Conservation (phyloP, 306 rosid genomes). For the Trifolium dubium region DNA sequence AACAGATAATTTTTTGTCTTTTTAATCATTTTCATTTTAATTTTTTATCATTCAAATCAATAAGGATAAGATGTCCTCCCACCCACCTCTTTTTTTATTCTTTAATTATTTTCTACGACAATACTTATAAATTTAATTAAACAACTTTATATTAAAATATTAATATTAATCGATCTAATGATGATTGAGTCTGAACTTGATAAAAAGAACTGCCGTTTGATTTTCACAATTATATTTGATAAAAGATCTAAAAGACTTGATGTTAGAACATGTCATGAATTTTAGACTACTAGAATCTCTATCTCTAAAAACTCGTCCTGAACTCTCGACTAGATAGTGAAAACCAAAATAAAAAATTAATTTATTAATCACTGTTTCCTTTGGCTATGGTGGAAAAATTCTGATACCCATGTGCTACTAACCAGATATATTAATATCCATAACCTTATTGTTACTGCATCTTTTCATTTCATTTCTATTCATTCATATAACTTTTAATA, state of each 20-base stretch:
- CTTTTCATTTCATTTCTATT: conserved; percentile 24
- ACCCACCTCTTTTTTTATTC: conserved; percentile 36
- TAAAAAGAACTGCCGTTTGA: no score
- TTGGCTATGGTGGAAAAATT: conserved; percentile 44
- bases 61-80: conserved; percentile 56
- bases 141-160: conserved; percentile 8
- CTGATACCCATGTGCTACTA: conserved; percentile 59
- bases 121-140: conserved; percentile 16
- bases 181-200: no score
- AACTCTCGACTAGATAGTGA: no score
- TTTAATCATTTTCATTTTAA: neutral
- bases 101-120: conserved; percentile 25
- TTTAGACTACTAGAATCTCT: no score
- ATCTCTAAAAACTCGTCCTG: no score
- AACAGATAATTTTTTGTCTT: conserved; percentile 48
- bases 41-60: conserved; percentile 2
- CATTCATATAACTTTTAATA: neutral
- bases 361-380: neutral
- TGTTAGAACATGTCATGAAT: no score
- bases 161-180: no score
- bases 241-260: no score
- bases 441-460: conserved; percentile 5
- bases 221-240: no score
- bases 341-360: no score
- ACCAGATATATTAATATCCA: conserved; percentile 43